Conservation (phyloP, 2,329 filamentous ascomycete species). For the Lasiodiplodia sp. region DNA sequence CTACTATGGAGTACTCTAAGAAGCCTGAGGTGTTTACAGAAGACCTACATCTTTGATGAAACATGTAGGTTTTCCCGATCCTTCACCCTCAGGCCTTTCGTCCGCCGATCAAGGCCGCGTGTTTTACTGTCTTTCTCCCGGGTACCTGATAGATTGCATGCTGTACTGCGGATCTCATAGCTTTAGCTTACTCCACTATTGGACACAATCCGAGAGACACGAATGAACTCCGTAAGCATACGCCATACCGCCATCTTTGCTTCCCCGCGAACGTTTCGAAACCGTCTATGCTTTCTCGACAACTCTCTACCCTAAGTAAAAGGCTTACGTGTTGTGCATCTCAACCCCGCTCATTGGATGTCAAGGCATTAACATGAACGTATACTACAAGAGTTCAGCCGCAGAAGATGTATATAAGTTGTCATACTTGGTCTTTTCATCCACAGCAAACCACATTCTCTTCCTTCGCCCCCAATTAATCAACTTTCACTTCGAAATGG, state of each 20-base stretch:
- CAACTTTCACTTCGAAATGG: constrained; percentile 1
- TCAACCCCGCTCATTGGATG: background rate
- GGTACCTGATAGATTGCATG: no score
- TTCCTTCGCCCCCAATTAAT: no score
- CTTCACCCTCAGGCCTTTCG: no score
- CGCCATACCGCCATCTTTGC: background rate
- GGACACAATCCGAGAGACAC: background rate
- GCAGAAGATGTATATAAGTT: background rate
- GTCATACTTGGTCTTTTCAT: background rate
- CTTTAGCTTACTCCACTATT: background rate
- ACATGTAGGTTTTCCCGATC: no score
- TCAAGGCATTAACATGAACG: background rate
- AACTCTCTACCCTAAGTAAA: no score
- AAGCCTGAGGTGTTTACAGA: no score
- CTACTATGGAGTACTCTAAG: no score
- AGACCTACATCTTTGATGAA: no score
- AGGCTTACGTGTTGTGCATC: constrained; percentile 17
- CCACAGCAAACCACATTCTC: background rate
- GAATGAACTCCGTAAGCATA: background rate
- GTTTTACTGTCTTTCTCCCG: no score
- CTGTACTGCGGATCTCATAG: background rate
- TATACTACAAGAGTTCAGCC: background rate
- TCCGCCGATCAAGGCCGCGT: no score
- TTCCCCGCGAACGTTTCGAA: background rate
- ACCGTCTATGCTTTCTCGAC: background rate